Conservation (phyloP, 2,329 filamentous ascomycete genomes). For the Stemphylium beticola region DNA sequence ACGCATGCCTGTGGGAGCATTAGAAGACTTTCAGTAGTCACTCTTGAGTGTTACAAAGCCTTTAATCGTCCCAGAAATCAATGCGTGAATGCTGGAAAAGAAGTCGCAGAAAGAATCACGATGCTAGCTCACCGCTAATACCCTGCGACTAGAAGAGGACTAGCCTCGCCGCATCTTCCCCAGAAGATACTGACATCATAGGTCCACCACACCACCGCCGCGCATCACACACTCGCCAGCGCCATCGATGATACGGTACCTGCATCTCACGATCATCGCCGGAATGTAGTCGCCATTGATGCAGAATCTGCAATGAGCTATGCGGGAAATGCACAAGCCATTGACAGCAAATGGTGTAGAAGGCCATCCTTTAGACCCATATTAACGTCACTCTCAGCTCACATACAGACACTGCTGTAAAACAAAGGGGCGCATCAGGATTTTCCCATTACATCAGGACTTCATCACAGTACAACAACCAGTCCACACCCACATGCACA, state of each 20-base stretch:
- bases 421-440: not conserved
- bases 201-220: conserved; percentile 9
- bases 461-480: conserved; percentile 3
- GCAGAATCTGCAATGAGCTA: conserved; percentile 4
- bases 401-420: not conserved
- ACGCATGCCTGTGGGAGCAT: too few relatives aligned
- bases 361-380: conserved; percentile 2
- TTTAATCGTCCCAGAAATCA: too few relatives aligned
- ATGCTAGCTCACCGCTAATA: too few relatives aligned
- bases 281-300: conserved; percentile 8
- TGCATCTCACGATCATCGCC: conserved; percentile 12
- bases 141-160: too few relatives aligned
- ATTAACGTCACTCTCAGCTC: conserved; percentile 6
- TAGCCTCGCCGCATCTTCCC: not conserved
- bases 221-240: conserved; percentile 9
- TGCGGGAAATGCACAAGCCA: conserved; percentile 1
- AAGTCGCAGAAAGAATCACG: too few relatives aligned
- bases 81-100: too few relatives aligned
- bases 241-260: conserved; percentile 14
- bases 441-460: conserved; percentile 11
- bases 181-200: conserved; percentile 14
- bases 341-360: not conserved
- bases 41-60: too few relatives aligned
- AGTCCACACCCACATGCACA: not conserved
- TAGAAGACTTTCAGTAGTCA: too few relatives aligned